A percentile compares a stretch with the other conserved stretches of the same genome.
Conservation (phyloP, 2,329 filamentous ascomycete species). For the Aureobasidium pullulans region DNA sequence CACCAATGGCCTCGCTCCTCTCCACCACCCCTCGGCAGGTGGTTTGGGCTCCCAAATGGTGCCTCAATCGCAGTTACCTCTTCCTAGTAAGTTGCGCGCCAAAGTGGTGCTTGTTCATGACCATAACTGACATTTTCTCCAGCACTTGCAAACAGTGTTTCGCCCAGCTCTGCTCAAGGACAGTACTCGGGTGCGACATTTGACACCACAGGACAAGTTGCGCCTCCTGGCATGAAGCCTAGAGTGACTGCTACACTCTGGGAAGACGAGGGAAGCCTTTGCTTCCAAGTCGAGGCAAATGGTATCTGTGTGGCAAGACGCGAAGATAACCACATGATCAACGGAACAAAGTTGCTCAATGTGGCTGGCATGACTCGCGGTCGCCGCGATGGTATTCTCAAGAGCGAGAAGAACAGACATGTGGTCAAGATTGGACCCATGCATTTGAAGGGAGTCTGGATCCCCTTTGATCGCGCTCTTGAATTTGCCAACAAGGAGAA, state of each 20-base stretch:
- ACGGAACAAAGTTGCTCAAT: constrained; percentile 92
- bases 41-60: constrained; percentile 60
- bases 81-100: constrained; percentile 31
- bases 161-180: constrained; percentile 17
- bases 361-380: constrained; percentile 98
- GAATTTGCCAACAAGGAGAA: constrained; percentile 99
- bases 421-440: constrained; percentile 99
- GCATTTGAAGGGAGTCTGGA: constrained; percentile 98
- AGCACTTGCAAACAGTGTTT: constrained; percentile 15
- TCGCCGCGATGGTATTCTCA: constrained; percentile 88
- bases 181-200: constrained; percentile 33
- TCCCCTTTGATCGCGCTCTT: constrained; percentile 92
- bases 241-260: constrained; percentile 92
- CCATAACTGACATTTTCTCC: not conserved
- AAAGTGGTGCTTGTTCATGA: constrained; percentile 14
- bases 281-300: constrained; percentile 94
- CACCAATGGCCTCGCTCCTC: constrained; percentile 69
- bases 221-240: constrained; percentile 91
- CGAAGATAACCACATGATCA: constrained; percentile 99
- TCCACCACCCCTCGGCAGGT: constrained; percentile 64
- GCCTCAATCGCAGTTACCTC: constrained; percentile 63
- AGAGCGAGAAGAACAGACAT: constrained; percentile 93
- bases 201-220: constrained; percentile 86
- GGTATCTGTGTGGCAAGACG: constrained; percentile 91
- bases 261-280: constrained; percentile 96